Evolutionary conservation across 768 basidiomycete genomes (phyloP).

Genomic region (Amylocystis lapponica): DNA sequence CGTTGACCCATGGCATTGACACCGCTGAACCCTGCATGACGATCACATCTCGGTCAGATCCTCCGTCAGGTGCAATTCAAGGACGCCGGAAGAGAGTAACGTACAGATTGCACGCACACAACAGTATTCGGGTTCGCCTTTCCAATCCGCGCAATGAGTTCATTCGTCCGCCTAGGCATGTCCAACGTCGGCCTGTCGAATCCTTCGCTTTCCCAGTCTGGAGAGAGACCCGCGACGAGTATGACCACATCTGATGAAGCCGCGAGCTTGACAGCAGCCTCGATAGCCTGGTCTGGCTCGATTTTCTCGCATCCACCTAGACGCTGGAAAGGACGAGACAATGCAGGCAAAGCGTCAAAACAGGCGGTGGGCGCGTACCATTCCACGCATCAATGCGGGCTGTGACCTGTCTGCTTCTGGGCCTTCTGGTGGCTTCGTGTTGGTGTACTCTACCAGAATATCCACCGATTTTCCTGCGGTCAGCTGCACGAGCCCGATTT

Average conservation of each 20-base stretch:
- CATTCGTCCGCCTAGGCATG: slow-evolving; percentile 55
- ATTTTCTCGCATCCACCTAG: slow-evolving; percentile 63
- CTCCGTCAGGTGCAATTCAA: not conserved
- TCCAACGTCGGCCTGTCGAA: slow-evolving; percentile 60
- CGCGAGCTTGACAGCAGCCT: slow-evolving; percentile 51
- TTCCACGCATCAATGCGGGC: slow-evolving; percentile 64
- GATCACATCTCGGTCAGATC: not conserved
- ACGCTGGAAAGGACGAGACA: slow-evolving; percentile 31
- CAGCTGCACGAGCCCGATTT: slow-evolving; percentile 46
- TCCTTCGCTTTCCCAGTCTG: slow-evolving; percentile 74
- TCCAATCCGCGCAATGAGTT: slow-evolving; percentile 47
- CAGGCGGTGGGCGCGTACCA: slow-evolving; percentile 36
- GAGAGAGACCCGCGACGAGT: slow-evolving; percentile 54
- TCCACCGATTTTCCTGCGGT: slow-evolving; percentile 41
- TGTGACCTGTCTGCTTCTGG: slow-evolving; percentile 46
- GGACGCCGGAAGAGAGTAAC: slow-evolving; percentile 10
- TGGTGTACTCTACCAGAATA: slow-evolving; percentile 60
- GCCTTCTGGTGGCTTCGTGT: slow-evolving; percentile 43
- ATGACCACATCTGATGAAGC: slow-evolving; percentile 48
- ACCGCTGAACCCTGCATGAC: slow-evolving; percentile 56
- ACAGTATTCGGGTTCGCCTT: slow-evolving; percentile 52
- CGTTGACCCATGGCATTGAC: slow-evolving; percentile 67
- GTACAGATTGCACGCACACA: slow-evolving; percentile 57
- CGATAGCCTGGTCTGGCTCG: slow-evolving; percentile 49
- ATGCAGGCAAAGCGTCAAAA: not conserved